These are phyloP conservation scores for Lentinula raphanica DNA, from an alignment of 768 basidiomycete genomes.

Conservation along the genomic window DNA sequence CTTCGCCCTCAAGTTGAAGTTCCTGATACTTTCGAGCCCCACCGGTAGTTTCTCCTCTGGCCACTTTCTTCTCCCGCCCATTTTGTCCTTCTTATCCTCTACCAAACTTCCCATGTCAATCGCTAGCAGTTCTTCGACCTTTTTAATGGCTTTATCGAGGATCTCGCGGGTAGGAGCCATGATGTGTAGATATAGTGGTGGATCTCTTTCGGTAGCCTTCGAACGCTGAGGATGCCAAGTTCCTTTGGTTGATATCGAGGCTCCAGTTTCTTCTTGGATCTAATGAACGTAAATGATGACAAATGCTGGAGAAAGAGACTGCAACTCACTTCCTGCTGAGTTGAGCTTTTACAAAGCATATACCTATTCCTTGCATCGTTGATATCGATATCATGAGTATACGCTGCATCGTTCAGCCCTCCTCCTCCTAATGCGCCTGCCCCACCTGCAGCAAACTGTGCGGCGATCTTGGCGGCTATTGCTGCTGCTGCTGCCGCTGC, in stretches of 20 bases:
- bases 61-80: slow-evolving; percentile 79
- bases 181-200: slow-evolving; percentile 91
- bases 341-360: slow-evolving; percentile 87
- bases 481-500: slow-evolving; percentile 78
- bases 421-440: slow-evolving; percentile 49
- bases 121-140: slow-evolving; percentile 66
- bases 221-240: slow-evolving; percentile 92
- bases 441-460: slow-evolving; percentile 57
- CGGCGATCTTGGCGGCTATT: slow-evolving; percentile 93
- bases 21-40: slow-evolving; percentile 83
- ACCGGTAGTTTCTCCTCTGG: slow-evolving; percentile 94
- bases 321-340: slow-evolving; percentile 82
- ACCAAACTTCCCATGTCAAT: slow-evolving; percentile 78
- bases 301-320: background rate
- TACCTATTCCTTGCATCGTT: slow-evolving; percentile 95
- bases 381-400: slow-evolving; percentile 90
- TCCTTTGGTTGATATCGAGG: slow-evolving; percentile 89
- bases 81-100: slow-evolving; percentile 67
- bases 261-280: slow-evolving; percentile 92
- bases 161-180: slow-evolving; percentile 66
- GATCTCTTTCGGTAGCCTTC: slow-evolving; percentile 89
- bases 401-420: slow-evolving; percentile 64
- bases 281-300: slow-evolving; percentile 25
- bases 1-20: slow-evolving; percentile 97
- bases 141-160: slow-evolving; percentile 63